A percentile compares a stretch with the other conserved stretches of the same genome.
Evolutionary conservation across 1,284 basidiomycete species (phyloP).

Genomic region (Mycena citricolor): DNA sequence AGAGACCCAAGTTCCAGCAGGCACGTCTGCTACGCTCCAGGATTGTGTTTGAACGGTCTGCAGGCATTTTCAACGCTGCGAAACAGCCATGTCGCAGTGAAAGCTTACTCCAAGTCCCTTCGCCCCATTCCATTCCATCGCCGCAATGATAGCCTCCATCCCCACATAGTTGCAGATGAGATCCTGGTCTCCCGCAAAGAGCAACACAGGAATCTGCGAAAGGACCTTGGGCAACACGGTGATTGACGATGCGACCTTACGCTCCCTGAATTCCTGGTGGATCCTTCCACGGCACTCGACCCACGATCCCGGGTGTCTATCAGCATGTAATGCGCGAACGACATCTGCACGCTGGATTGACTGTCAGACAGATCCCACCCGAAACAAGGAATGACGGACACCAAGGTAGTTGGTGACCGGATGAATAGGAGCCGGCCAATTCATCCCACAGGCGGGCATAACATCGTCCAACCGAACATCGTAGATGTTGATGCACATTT

Average conservation of each 20-base stretch:
- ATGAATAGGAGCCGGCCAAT: conserved; percentile 92
- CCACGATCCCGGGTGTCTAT: conserved; percentile 80
- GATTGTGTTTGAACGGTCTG: conserved; percentile 72
- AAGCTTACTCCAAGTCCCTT: conserved; percentile 80
- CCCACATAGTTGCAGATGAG: conserved; percentile 96
- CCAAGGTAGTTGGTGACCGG: conserved; percentile 80
- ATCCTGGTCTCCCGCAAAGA: conserved; percentile 96
- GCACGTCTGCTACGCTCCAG: conserved; percentile 79
- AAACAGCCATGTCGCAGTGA: background rate
- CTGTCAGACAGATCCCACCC: conserved; percentile 7
- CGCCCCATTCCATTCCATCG: conserved; percentile 82
- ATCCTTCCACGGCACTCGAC: conserved; percentile 82
- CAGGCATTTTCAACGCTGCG: conserved; percentile 12
- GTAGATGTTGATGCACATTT: conserved; percentile 92
- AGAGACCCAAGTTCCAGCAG: conserved; percentile 89
- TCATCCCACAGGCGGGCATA: conserved; percentile 93
- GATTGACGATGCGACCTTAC: conserved; percentile 68
- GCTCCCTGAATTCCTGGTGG: conserved; percentile 60
- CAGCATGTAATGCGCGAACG: conserved; percentile 80
- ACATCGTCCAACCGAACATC: conserved; percentile 88
- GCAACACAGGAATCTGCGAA: conserved; percentile 77
- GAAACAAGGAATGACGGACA: conserved; percentile 45
- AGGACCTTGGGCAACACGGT: conserved; percentile 80
- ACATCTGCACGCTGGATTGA: conserved; percentile 72
- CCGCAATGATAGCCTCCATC: conserved; percentile 81